Evolutionary conservation across 2,329 filamentous ascomycete species (phyloP).

Genomic region (Clonostachys rhizophaga): DNA sequence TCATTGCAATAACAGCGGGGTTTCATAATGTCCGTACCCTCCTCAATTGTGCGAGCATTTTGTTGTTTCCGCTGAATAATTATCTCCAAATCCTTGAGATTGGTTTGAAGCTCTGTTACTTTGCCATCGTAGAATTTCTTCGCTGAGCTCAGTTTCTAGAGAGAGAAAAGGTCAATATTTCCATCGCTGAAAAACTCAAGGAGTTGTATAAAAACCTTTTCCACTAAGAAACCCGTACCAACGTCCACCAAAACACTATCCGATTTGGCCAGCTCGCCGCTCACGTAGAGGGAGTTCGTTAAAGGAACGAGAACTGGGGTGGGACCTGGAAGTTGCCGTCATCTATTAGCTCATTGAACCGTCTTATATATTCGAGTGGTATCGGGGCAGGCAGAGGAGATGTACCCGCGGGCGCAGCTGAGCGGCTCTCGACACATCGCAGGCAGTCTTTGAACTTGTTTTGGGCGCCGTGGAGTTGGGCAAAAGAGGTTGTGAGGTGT

Average conservation of each 20-base stretch:
- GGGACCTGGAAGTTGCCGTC: slow-evolving; percentile 10
- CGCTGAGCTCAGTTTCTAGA: slow-evolving; percentile 47
- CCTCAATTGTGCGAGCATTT: slow-evolving; percentile 83
- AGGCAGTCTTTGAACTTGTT: slow-evolving; percentile 90
- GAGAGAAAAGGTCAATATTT: neutral
- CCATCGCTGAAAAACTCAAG: neutral
- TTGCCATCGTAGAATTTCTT: slow-evolving; percentile 53
- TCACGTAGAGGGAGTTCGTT: slow-evolving; percentile 92
- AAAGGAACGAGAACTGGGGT: slow-evolving; percentile 81
- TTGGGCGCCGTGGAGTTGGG: slow-evolving; percentile 85
- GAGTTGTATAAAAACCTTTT: slow-evolving; percentile 59
- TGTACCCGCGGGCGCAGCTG: slow-evolving; percentile 21
- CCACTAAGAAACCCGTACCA: slow-evolving; percentile 89
- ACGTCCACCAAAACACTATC: slow-evolving; percentile 85
- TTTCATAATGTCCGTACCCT: slow-evolving; percentile 47
- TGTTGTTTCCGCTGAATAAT: slow-evolving; percentile 69
- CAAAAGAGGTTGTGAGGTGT: slow-evolving; percentile 85
- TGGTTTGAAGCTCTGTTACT: slow-evolving; percentile 45
- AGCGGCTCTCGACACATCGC: slow-evolving; percentile 58
- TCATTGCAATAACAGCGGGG: neutral
- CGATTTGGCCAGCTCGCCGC: slow-evolving; percentile 69
- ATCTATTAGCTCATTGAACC: no score
- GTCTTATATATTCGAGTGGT: neutral
- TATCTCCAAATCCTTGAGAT: slow-evolving; percentile 50
- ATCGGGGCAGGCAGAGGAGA: neutral